Evolutionary conservation across 2,329 filamentous ascomycete species (phyloP).

Genomic region (Venturia nashicola): DNA sequence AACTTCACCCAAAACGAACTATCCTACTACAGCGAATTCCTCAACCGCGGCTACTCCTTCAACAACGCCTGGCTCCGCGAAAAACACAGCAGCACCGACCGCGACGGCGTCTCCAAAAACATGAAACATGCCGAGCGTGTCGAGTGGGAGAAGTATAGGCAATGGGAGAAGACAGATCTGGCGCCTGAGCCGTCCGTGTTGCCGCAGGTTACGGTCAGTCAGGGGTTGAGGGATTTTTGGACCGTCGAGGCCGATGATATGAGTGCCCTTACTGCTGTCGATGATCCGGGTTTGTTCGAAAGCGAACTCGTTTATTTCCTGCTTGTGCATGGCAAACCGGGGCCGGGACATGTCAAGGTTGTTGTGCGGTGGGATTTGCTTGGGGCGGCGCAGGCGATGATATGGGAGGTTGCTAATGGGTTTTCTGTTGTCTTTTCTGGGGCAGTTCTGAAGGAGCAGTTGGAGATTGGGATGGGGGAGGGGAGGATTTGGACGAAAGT

Average conservation of each 20-base stretch:
- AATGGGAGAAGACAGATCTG: background rate
- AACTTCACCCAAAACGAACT: background rate
- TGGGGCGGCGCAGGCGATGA: background rate
- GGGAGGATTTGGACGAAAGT: background rate
- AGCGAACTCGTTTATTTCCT: background rate
- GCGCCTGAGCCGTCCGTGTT: background rate
- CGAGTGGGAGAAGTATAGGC: background rate
- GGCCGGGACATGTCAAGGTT: background rate
- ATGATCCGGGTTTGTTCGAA: background rate
- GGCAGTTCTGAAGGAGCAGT: background rate
- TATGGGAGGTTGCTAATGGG: background rate
- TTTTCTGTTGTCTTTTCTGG: background rate
- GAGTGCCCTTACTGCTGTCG: background rate
- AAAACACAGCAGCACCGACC: background rate
- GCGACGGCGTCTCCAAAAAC: background rate
- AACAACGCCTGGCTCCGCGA: background rate
- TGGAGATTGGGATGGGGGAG: background rate
- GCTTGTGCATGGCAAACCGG: background rate
- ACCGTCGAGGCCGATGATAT: background rate
- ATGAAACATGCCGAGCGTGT: background rate
- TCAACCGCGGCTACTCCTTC: background rate
- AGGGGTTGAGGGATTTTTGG: background rate
- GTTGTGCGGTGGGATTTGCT: background rate
- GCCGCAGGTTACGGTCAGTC: background rate
- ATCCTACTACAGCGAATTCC: background rate